A percentile compares a stretch with the other conserved stretches of the same genome.
phyloP scores from a whole-genome alignment of 108 stramenopile genomes.

The Schizochytrium sp. region DNA sequence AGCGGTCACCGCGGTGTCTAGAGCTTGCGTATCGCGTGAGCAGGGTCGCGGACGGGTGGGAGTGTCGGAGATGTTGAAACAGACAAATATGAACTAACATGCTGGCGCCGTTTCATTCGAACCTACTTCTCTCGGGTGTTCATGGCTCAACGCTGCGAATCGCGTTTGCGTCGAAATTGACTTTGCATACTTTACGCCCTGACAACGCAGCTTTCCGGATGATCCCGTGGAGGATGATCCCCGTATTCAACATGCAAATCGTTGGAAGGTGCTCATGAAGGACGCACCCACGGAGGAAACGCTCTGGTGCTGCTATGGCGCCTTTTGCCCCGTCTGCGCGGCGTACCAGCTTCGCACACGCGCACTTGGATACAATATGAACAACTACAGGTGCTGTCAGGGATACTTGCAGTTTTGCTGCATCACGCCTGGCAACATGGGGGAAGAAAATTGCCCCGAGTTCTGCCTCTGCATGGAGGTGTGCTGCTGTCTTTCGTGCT shows the following conservation, averaged over 20 bases:
- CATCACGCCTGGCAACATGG: neutral
- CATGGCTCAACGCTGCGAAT: too few species aligned
- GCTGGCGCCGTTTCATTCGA: too few species aligned
- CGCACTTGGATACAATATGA: constrained; percentile 35
- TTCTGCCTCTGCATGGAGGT: constrained; percentile 24
- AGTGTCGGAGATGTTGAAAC: too few species aligned
- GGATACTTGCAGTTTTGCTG: constrained; percentile 27
- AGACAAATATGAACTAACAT: too few species aligned
- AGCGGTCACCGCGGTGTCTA: too few species aligned
- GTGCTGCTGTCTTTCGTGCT: constrained; percentile 16
- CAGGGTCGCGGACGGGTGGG: too few species aligned
- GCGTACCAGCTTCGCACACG: constrained; percentile 34
- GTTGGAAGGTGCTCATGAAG: neutral
- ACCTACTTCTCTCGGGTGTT: too few species aligned
- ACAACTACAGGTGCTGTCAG: constrained; percentile 45
- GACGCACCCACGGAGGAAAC: neutral
- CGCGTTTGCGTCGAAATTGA: too few species aligned
- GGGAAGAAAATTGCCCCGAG: neutral
- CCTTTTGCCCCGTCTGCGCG: constrained; percentile 33
- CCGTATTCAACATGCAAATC: neutral
- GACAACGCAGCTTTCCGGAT: neutral
- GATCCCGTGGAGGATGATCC: constrained; percentile 9
- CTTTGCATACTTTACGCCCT: too few species aligned
- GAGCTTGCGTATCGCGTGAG: too few species aligned
- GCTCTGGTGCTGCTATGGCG: constrained; percentile 27